These are phyloP conservation scores for Tricholoma hemisulphureum DNA, from an alignment of 768 basidiomycete genomes.

Conservation along the genomic window DNA sequence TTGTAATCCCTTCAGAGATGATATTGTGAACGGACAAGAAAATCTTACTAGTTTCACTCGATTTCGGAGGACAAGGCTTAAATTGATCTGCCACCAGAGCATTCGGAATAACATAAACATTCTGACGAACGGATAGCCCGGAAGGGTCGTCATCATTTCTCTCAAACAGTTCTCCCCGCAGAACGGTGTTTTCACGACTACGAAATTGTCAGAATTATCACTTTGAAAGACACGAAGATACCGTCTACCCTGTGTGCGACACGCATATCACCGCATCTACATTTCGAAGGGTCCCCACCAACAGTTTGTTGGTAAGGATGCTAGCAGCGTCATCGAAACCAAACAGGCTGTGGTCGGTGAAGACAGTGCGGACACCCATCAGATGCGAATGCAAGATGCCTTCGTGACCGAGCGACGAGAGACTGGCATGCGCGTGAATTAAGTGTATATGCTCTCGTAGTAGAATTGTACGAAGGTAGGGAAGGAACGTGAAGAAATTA, in stretches of 20 bases:
- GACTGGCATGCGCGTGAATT: slow-evolving; percentile 88
- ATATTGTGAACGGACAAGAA: neutral
- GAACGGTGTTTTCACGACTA: slow-evolving; percentile 96
- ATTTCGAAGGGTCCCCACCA: slow-evolving; percentile 82
- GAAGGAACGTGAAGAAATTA: slow-evolving; percentile 89
- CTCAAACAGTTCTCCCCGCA: slow-evolving; percentile 78
- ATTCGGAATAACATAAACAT: slow-evolving; percentile 92
- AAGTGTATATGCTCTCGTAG: slow-evolving; percentile 83
- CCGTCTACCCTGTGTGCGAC: slow-evolving; percentile 86
- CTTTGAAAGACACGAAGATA: neutral
- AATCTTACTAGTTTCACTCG: slow-evolving; percentile 56
- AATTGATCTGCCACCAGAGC: slow-evolving; percentile 88
- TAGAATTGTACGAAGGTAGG: slow-evolving; percentile 87
- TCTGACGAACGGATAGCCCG: slow-evolving; percentile 46
- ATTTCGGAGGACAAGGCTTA: slow-evolving; percentile 53
- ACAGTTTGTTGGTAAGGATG: slow-evolving; percentile 94
- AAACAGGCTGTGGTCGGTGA: slow-evolving; percentile 96
- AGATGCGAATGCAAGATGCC: slow-evolving; percentile 86
- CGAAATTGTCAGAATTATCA: neutral
- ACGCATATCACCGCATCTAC: slow-evolving; percentile 96
- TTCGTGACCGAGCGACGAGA: slow-evolving; percentile 91
- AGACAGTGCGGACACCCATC: slow-evolving; percentile 85
- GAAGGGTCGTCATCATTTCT: slow-evolving; percentile 42
- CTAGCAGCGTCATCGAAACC: slow-evolving; percentile 97
- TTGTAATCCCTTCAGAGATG: slow-evolving; percentile 27